Evolutionary conservation across 257 asterid genomes (phyloP).

Genomic region (Nicotiana tabacum): DNA sequence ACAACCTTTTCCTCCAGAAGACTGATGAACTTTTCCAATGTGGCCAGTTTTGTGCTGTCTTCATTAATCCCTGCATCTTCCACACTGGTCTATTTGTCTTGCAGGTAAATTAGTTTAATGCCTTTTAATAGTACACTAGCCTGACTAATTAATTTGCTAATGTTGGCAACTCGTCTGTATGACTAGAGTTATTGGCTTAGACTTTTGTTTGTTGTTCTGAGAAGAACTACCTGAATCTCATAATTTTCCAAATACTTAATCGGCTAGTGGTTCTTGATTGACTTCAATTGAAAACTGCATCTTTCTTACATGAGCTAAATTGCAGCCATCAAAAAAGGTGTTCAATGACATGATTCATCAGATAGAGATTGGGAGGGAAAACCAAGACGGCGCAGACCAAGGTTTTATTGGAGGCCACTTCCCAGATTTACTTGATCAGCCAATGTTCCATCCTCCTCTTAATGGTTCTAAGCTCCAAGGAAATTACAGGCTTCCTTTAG

Average conservation of each 20-base stretch:
- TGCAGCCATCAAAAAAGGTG: conserved; percentile 70
- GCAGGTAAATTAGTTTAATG: conserved; percentile 40
- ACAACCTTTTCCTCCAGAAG: conserved; percentile 71
- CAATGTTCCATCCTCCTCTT: conserved; percentile 62
- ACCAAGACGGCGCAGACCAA: conserved; percentile 96
- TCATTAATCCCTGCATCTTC: conserved; percentile 93
- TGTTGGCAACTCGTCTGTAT: not conserved
- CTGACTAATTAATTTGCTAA: not conserved
- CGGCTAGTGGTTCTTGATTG: not conserved
- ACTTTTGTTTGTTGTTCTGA: not conserved
- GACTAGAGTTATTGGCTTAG: not conserved
- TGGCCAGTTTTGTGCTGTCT: conserved; percentile 88
- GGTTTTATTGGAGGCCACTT: conserved; percentile 78
- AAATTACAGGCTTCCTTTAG: conserved; percentile 72
- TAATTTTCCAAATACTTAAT: not conserved
- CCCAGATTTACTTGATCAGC: conserved; percentile 65
- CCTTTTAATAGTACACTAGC: not conserved
- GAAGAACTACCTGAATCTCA: no score
- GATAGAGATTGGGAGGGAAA: conserved; percentile 49
- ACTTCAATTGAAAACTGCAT: not conserved
- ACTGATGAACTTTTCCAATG: conserved; percentile 85
- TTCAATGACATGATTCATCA: conserved; percentile 81
- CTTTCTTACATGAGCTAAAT: not conserved
- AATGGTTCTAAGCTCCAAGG: conserved; percentile 78
- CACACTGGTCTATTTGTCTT: conserved; percentile 92